A percentile compares a stretch with the other conserved stretches of the same genome.
These are phyloP conservation scores for Acacia acuminata DNA, from an alignment of 306 rosid genomes.

Conservation along the genomic window DNA sequence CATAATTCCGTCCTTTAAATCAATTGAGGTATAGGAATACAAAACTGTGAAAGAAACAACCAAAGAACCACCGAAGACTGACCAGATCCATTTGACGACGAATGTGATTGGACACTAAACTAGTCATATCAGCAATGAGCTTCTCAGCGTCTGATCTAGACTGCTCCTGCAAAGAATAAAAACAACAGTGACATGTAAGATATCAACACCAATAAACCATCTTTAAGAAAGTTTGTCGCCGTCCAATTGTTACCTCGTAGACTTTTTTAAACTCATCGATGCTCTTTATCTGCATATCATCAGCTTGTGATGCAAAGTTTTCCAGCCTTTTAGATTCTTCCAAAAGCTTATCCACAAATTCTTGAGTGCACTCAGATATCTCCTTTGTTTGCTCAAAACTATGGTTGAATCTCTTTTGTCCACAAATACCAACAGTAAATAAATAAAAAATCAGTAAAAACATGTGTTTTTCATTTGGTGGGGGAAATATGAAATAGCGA, in stretches of 20 bases:
- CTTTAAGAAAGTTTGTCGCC: not conserved
- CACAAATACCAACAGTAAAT: conserved; percentile 7
- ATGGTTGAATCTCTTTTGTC: conserved; percentile 59
- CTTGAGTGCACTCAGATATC: conserved; percentile 73
- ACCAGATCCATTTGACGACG: conserved; percentile 86
- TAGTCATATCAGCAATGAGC: conserved; percentile 81
- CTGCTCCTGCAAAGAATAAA: conserved; percentile 63
- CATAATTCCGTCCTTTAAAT: not conserved
- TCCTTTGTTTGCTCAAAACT: conserved; percentile 64
- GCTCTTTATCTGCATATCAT: conserved; percentile 56
- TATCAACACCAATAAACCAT: not conserved
- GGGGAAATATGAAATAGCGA: not conserved
- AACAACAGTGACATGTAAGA: conserved; percentile 27
- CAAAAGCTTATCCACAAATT: conserved; percentile 59
- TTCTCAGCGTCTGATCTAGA: conserved; percentile 82
- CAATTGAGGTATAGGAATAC: not conserved
- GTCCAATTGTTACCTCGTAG: conserved; percentile 56
- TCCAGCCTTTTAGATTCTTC: conserved; percentile 72
- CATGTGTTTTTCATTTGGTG: not conserved
- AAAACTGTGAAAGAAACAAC: not conserved
- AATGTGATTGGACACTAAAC: conserved; percentile 66
- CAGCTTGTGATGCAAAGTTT: conserved; percentile 52
- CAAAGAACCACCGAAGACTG: conserved; percentile 22
- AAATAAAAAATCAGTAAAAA: not conserved
- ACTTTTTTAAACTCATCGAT: conserved; percentile 82